Conservation (phyloP, 257 asterid species). For the Petunia secreta region DNA sequence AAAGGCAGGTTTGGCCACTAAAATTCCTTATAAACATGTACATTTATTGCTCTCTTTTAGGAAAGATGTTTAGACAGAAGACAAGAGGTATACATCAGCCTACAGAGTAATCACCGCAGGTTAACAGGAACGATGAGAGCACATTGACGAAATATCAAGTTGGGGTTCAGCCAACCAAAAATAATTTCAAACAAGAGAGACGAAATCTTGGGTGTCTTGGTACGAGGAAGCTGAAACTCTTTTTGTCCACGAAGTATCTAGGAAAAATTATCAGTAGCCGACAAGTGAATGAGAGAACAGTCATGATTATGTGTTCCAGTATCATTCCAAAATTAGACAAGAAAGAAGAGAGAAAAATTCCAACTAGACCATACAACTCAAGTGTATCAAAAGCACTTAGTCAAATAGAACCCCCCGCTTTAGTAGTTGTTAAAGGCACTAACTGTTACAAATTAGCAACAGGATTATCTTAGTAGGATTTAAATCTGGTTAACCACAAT, state of each 20-base stretch:
- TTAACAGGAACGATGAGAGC: constrained; percentile 3
- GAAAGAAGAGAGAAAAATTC: neutral
- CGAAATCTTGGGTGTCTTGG: neutral
- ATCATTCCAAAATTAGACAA: constrained; percentile 13
- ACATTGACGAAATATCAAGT: neutral
- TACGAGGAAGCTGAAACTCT: neutral
- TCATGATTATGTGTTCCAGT: neutral
- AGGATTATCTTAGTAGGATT: constrained; percentile 12
- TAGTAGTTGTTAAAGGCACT: constrained; percentile 15
- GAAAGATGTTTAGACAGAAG: constrained; percentile 14
- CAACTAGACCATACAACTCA: constrained; percentile 5
- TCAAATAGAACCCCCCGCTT: neutral
- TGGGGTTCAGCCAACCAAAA: neutral
- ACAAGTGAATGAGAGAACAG: neutral
- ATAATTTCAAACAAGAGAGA: neutral
- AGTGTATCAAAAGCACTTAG: neutral
- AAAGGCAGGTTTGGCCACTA: neutral
- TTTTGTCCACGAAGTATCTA: neutral
- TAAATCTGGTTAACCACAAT: neutral
- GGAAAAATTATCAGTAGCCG: constrained; percentile 11
- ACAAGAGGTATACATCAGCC: neutral
- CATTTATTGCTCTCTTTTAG: neutral
- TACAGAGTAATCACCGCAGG: neutral
- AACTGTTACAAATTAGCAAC: constrained; percentile 8
- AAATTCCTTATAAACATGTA: neutral